Percentiles rank a stretch among this genome's conserved stretches.
These are phyloP conservation scores for Tuber calosporum DNA, from an alignment of 495 filamentous ascomycete genomes.

Conservation along the genomic window DNA sequence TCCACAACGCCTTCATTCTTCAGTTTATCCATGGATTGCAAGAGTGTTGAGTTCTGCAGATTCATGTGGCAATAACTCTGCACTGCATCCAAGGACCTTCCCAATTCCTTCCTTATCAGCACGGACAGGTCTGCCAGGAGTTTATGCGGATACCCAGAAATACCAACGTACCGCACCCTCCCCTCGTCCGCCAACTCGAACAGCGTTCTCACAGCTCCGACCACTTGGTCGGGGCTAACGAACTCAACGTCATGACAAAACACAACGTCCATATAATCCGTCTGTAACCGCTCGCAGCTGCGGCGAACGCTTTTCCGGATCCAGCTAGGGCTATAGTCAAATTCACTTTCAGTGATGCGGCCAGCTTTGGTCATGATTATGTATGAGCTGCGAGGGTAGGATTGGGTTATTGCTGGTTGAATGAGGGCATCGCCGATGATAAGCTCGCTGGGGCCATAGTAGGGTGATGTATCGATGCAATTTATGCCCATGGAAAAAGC, in stretches of 20 bases:
- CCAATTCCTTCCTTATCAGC: constrained; percentile 63
- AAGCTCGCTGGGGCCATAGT: constrained; percentile 89
- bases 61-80: constrained; percentile 91
- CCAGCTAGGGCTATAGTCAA: constrained; percentile 60
- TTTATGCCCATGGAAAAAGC: constrained; percentile 67
- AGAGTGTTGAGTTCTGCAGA: constrained; percentile 70
- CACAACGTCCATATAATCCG: constrained; percentile 61
- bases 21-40: constrained; percentile 53
- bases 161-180: constrained; percentile 71
- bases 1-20: constrained; percentile 64
- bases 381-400: constrained; percentile 51
- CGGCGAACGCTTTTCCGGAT: constrained; percentile 55
- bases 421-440: constrained; percentile 73
- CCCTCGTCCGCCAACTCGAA: constrained; percentile 57
- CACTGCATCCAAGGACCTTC: constrained; percentile 80
- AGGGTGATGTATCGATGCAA: constrained; percentile 90
- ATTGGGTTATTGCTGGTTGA: constrained; percentile 45
- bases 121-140: constrained; percentile 67
- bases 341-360: constrained; percentile 52
- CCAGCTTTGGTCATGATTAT: constrained; percentile 64
- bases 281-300: constrained; percentile 54
- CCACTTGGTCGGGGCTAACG: constrained; percentile 53
- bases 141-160: constrained; percentile 80
- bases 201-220: constrained; percentile 57
- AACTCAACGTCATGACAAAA: constrained; percentile 74